Percentiles rank a stretch among this genome's conserved stretches.
phyloP scores from a whole-genome alignment of 768 basidiomycete genomes.

The Royoungia palumana region DNA sequence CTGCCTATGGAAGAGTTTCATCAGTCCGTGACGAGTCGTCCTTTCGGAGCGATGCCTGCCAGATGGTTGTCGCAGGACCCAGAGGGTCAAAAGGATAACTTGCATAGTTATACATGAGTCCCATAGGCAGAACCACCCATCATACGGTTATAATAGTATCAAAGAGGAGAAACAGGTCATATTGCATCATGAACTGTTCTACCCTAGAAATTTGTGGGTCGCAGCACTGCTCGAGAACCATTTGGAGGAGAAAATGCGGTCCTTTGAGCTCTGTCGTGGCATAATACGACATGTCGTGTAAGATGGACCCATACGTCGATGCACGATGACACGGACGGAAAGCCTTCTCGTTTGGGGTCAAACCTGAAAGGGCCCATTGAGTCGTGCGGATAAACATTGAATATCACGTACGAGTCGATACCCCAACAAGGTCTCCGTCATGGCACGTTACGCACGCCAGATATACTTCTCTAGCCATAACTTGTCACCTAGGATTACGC shows the following conservation, averaged over 20 bases:
- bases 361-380: slow-evolving; percentile 45
- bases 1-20: slow-evolving; percentile 5
- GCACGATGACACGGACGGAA: slow-evolving; percentile 92
- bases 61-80: slow-evolving; percentile 69
- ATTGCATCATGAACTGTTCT: slow-evolving; percentile 43
- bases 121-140: slow-evolving; percentile 65
- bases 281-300: slow-evolving; percentile 89
- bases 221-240: slow-evolving; percentile 52
- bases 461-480: slow-evolving; percentile 94
- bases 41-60: slow-evolving; percentile 46
- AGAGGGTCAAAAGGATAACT: slow-evolving; percentile 70
- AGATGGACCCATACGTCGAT: slow-evolving; percentile 74
- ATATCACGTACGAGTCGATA: slow-evolving; percentile 65
- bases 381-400: too few species aligned
- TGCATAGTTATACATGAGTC: slow-evolving; percentile 58
- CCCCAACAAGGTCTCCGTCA: slow-evolving; percentile 92
- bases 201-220: slow-evolving; percentile 68
- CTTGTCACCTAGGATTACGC: slow-evolving; percentile 60
- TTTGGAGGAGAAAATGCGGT: slow-evolving; percentile 49
- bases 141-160: slow-evolving; percentile 46
- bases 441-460: slow-evolving; percentile 97
- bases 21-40: not conserved
- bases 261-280: slow-evolving; percentile 74
- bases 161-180: not conserved
- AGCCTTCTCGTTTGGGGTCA: slow-evolving; percentile 86